Percentiles rank a stretch among this genome's conserved stretches.
phyloP scores from a whole-genome alignment of 192 early-diverging fungal species.

The Backusella tuberculispora region DNA sequence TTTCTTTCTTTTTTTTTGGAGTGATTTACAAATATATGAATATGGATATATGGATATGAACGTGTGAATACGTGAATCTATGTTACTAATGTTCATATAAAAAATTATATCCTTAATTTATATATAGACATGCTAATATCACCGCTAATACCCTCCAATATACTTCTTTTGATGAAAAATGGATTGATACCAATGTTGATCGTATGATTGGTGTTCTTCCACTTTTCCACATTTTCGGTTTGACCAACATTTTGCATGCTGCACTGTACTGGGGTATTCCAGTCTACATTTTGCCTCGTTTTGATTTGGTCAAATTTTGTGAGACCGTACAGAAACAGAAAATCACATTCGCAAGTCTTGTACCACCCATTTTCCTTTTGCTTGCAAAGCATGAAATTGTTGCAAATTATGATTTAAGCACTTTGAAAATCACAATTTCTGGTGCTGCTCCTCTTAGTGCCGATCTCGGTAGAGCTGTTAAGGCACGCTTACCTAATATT shows the following conservation, averaged over 20 bases:
- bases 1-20: background rate
- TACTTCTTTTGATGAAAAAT: background rate
- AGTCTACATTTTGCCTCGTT: constrained; percentile 64
- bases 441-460: constrained; percentile 73
- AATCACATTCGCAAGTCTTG: constrained; percentile 76
- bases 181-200: constrained; percentile 18
- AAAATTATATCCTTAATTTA: background rate
- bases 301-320: constrained; percentile 61
- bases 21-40: no score
- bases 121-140: constrained; percentile 38
- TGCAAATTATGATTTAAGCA: constrained; percentile 63
- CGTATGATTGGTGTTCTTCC: constrained; percentile 37
- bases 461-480: constrained; percentile 50
- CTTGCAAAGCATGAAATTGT: constrained; percentile 70
- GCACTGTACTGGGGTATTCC: constrained; percentile 37
- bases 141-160: constrained; percentile 36
- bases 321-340: constrained; percentile 75
- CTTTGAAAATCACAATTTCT: constrained; percentile 50
- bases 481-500: constrained; percentile 26
- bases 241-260: constrained; percentile 21
- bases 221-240: constrained; percentile 41
- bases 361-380: constrained; percentile 73
- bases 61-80: no score
- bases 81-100: no score
- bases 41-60: no score